Percentiles rank a stretch among this genome's conserved stretches.
Evolutionary conservation across 2,329 filamentous ascomycete species (phyloP).

Genomic region (Cercospora sojina): DNA sequence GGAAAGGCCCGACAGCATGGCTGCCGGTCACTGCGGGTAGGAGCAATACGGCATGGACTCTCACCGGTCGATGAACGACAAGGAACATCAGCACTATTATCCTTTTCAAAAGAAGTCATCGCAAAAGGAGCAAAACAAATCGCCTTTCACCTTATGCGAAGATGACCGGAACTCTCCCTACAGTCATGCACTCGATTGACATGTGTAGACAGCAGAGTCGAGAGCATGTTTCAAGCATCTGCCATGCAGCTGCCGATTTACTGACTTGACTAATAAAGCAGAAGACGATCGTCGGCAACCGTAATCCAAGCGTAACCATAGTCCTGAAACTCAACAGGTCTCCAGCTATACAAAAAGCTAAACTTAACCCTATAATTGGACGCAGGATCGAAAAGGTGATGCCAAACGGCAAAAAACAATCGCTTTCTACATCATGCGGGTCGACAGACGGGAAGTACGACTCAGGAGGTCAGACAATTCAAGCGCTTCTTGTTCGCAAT

Average conservation of each 20-base stretch:
- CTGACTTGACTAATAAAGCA: background rate
- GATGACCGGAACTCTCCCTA: fast-evolving
- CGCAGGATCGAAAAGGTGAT: too few relatives aligned
- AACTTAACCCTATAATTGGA: too few relatives aligned
- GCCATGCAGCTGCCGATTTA: background rate
- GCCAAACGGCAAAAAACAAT: background rate
- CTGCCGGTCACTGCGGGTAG: too few relatives aligned
- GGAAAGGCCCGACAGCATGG: too few relatives aligned
- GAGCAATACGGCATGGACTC: too few relatives aligned
- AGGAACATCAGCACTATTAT: too few relatives aligned
- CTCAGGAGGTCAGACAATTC: too few relatives aligned
- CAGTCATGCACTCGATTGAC: too few relatives aligned
- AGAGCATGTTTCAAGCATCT: background rate
- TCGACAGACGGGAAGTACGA: too few relatives aligned
- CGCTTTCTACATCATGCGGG: background rate
- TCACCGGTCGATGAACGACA: too few relatives aligned
- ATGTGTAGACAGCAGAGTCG: background rate
- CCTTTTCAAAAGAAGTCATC: background rate
- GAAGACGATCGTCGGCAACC: background rate
- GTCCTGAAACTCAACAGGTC: too few relatives aligned
- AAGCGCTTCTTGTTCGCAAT: background rate
- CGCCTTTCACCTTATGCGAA: background rate
- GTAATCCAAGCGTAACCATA: background rate
- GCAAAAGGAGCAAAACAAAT: background rate
- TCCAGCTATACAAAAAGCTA: too few relatives aligned